Conservation (phyloP, 441 rosid species). For the Jatropha multifida region DNA sequence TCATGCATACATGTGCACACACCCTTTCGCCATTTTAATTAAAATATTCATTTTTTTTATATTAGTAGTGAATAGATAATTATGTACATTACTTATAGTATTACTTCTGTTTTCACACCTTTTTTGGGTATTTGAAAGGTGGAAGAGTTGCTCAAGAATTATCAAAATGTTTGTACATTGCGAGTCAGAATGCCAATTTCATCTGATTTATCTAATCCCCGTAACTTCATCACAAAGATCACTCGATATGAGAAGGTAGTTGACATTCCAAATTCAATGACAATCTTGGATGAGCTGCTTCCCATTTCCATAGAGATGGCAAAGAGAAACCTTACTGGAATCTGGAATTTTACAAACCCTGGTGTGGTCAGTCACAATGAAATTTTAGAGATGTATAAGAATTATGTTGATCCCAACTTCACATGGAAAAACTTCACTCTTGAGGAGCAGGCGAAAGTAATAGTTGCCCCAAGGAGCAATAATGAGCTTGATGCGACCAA, state of each 20-base stretch:
- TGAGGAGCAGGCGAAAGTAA: constrained; percentile 90
- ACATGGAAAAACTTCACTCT: constrained; percentile 83
- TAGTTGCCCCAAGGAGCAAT: constrained; percentile 89
- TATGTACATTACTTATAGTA: too few relatives aligned
- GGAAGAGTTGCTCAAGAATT: constrained; percentile 81
- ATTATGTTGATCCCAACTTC: constrained; percentile 62
- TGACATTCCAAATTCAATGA: constrained; percentile 91
- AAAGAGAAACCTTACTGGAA: constrained; percentile 88
- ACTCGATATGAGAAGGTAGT: constrained; percentile 83
- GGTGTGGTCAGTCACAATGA: constrained; percentile 92
- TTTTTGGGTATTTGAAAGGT: constrained; percentile 41
- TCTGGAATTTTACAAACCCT: constrained; percentile 86
- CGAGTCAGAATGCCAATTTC: constrained; percentile 94
- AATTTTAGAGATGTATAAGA: constrained; percentile 75
- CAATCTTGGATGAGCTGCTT: constrained; percentile 81
- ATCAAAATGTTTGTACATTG: constrained; percentile 79
- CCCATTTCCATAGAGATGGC: constrained; percentile 94
- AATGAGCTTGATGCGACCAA: constrained; percentile 81
- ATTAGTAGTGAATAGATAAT: background rate
- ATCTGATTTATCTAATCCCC: constrained; percentile 71
- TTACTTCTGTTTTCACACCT: background rate
- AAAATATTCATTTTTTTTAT: background rate
- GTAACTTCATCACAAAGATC: constrained; percentile 90
- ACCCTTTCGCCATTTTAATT: background rate
- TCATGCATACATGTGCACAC: background rate